Evolutionary conservation across 495 filamentous ascomycete genomes (phyloP), one percentile per base, ranked within the genome.

Genomic region (Tuber brumale): DNA sequence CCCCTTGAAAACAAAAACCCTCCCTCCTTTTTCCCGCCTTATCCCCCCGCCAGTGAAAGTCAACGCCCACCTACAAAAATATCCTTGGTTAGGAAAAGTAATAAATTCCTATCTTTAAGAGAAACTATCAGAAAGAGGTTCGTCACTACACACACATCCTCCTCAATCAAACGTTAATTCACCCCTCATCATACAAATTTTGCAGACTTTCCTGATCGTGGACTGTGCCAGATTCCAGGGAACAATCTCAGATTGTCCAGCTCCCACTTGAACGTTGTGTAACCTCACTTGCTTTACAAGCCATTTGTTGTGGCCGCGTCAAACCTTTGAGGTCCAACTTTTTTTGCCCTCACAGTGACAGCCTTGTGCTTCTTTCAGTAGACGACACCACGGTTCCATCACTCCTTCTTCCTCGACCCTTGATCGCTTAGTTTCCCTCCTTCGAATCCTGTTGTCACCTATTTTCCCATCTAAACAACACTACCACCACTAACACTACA

Each of bases 301-400:
- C 76, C 61, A 79, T 77, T 79, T 79, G 78, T 80, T 80, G 78
- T 80, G 77, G 77, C 78, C 78, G 78, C 78, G 78, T 80, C 77
- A 79, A 80, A 80, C 78, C 76, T 79, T 73, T 66, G 77, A 79
- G 66, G 79, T 76, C 75, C 70, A 79, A 80, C 78, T 79, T 80
- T 74, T 74, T 80, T 69, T 5, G 48, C 76, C 75, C 70, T 79
- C 57, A 35, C 27, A 71, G 78, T 73, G 78, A 80, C 46, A 80
- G 76, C 78, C 78, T 80, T 76, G 78, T 80, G 78, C 78, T 80
- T 80, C 78, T 80, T 80, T 80, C 78, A 80, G 77, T 80, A 80
- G 78, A 80, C 78, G 78, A 77, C 78, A 80, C 78, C 76, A 79
- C 78, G 69, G 74, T 70, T 70, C 72, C 19, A 66, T 70, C 70